These are phyloP conservation scores for Effrenium voratum DNA, from an alignment of 73 alveolate species.

Conservation along the genomic window DNA sequence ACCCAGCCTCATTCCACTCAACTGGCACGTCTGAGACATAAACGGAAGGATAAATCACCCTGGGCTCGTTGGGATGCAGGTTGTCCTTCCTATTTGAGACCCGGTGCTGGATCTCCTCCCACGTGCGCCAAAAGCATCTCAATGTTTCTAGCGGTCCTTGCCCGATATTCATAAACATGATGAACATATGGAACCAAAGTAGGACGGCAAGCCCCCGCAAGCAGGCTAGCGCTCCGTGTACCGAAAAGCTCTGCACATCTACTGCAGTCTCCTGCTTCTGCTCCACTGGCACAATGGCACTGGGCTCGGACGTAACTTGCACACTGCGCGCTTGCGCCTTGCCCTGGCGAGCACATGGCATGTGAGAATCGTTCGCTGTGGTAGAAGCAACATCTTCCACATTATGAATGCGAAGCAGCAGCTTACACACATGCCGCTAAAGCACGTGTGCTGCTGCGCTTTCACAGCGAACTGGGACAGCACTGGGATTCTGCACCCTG, in stretches of 20 bases:
- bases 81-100: not conserved
- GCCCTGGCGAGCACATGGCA: too few relatives aligned
- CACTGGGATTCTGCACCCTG: not conserved
- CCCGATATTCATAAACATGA: not conserved
- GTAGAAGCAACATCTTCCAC: too few relatives aligned
- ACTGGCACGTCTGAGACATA: constrained; percentile 89
- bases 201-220: too few relatives aligned
- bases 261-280: constrained; percentile 32
- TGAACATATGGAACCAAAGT: too few relatives aligned
- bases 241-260: not conserved
- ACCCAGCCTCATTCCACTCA: constrained; percentile 75
- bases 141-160: not conserved
- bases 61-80: constrained; percentile 91
- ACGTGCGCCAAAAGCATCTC: not conserved
- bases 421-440: too few relatives aligned
- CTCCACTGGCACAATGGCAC: constrained; percentile 73
- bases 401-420: too few relatives aligned
- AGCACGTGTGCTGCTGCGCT: too few relatives aligned
- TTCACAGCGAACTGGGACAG: too few relatives aligned
- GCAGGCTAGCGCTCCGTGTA: not conserved
- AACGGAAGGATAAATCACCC: constrained; percentile 84
- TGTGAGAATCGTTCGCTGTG: too few relatives aligned
- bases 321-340: constrained; percentile 86
- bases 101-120: not conserved
- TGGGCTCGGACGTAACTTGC: constrained; percentile 60